A percentile compares a stretch with the other conserved stretches of the same genome.
Evolutionary conservation across 2,329 filamentous ascomycete genomes (phyloP).

Genomic region (Penicillium sp.): DNA sequence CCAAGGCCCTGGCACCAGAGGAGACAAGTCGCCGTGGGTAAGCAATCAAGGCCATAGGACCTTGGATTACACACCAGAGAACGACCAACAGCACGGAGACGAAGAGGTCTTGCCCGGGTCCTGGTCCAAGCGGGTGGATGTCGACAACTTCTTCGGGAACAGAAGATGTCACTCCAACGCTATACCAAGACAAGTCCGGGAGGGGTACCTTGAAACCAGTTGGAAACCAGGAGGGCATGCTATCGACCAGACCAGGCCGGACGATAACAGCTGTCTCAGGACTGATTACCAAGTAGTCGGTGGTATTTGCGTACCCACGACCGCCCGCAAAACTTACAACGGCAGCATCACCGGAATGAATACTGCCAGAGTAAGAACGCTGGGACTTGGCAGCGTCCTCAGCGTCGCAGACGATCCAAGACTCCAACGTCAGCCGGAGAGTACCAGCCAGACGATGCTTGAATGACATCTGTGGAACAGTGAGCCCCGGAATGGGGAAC

Average conservation of each 20-base stretch:
- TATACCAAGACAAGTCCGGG: background rate
- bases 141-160: background rate
- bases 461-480: constrained; percentile 19
- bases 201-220: constrained; percentile 2
- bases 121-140: background rate
- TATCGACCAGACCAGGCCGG: background rate
- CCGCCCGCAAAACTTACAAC: background rate
- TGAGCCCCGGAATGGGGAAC: constrained; percentile 21
- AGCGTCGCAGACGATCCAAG: constrained; percentile 18
- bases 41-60: background rate
- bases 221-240: background rate
- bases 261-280: background rate
- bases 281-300: background rate
- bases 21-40: background rate
- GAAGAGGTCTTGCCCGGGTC: background rate
- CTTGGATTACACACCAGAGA: background rate
- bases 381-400: constrained; percentile 2
- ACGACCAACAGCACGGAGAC: background rate
- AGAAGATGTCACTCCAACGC: constrained; percentile 1
- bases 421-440: constrained; percentile 12
- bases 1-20: background rate
- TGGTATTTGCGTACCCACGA: constrained; percentile 2
- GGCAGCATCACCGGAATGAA: background rate
- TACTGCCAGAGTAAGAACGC: background rate
- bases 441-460: constrained; percentile 16